phyloP scores from a whole-genome alignment of 176 grass and related monocot genomes.

The Oryza longistaminata region DNA sequence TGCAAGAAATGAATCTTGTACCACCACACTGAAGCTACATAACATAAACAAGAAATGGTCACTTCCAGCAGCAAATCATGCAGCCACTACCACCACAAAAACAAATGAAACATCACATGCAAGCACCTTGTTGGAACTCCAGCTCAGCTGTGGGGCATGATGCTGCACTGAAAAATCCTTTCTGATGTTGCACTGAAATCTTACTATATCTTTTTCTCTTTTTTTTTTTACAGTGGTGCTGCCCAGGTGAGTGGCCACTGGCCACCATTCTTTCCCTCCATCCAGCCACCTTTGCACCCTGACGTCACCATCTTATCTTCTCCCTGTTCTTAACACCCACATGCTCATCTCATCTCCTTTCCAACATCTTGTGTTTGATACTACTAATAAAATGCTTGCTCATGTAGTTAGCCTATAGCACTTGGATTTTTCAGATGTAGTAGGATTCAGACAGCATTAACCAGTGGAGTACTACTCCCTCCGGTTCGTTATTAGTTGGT shows the following conservation, averaged over 20 bases:
- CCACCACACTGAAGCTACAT: not conserved
- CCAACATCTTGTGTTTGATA: not conserved
- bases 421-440: slow-evolving; percentile 10
- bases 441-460: slow-evolving; percentile 27
- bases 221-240: slow-evolving; percentile 25
- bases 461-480: not conserved
- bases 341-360: not conserved
- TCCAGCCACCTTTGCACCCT: not conserved
- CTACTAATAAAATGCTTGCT: slow-evolving; percentile 6
- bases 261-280: slow-evolving; percentile 20
- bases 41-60: not conserved
- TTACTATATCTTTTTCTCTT: too few species aligned
- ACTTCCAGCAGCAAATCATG: not conserved
- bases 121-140: slow-evolving; percentile 19
- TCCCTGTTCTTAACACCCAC: slow-evolving; percentile 20
- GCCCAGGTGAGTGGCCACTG: slow-evolving; percentile 37
- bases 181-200: not conserved
- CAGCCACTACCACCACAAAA: not conserved
- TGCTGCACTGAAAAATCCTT: slow-evolving; percentile 16
- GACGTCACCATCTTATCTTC: slow-evolving; percentile 53
- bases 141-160: slow-evolving; percentile 26
- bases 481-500: too few species aligned
- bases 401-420: not conserved
- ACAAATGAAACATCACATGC: not conserved
- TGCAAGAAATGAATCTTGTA: not conserved